Evolutionary conservation across 495 filamentous ascomycete genomes (phyloP).

Genomic region (Cryomyces minteri): DNA sequence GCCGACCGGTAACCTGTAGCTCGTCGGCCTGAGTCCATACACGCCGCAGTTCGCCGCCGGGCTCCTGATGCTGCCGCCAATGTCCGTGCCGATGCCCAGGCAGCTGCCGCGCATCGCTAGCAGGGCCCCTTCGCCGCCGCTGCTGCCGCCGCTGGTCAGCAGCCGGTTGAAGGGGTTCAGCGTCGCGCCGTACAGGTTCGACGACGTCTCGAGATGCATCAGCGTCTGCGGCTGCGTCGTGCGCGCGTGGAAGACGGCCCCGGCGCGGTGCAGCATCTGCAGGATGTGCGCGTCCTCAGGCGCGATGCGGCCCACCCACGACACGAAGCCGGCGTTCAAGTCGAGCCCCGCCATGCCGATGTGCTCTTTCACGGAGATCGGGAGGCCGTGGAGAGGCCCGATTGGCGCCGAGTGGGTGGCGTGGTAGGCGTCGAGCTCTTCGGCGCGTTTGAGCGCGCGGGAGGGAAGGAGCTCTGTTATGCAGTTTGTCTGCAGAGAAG

Average conservation of each 20-base stretch:
- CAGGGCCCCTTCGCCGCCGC: slow-evolving; percentile 50
- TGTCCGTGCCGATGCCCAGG: slow-evolving; percentile 50
- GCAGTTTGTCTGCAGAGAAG: slow-evolving; percentile 29
- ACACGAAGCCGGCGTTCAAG: slow-evolving; percentile 27
- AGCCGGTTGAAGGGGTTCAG: slow-evolving; percentile 36
- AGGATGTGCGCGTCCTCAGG: slow-evolving; percentile 28
- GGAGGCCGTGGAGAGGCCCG: slow-evolving; percentile 50
- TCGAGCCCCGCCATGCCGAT: slow-evolving; percentile 37
- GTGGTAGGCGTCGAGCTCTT: slow-evolving; percentile 18
- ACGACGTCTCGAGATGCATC: slow-evolving; percentile 41
- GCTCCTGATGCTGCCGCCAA: slow-evolving; percentile 47
- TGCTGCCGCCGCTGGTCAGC: slow-evolving; percentile 42
- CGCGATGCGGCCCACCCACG: slow-evolving; percentile 24
- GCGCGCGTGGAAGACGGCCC: slow-evolving; percentile 31
- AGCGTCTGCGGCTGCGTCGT: slow-evolving; percentile 37
- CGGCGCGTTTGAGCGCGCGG: slow-evolving; percentile 15
- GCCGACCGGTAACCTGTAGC: slow-evolving; percentile 33
- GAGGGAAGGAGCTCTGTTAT: slow-evolving; percentile 46
- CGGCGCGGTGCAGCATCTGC: slow-evolving; percentile 26
- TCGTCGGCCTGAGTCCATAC: slow-evolving; percentile 46
- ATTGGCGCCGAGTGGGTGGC: slow-evolving; percentile 18
- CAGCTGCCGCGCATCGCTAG: slow-evolving; percentile 36
- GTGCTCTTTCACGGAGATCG: slow-evolving; percentile 50
- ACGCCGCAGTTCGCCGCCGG: slow-evolving; percentile 47
- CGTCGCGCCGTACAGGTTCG: slow-evolving; percentile 39